Percentiles rank a stretch among this genome's conserved stretches.
Conservation (phyloP, 2,329 filamentous ascomycete species). For the Colletotrichum magnum region DNA sequence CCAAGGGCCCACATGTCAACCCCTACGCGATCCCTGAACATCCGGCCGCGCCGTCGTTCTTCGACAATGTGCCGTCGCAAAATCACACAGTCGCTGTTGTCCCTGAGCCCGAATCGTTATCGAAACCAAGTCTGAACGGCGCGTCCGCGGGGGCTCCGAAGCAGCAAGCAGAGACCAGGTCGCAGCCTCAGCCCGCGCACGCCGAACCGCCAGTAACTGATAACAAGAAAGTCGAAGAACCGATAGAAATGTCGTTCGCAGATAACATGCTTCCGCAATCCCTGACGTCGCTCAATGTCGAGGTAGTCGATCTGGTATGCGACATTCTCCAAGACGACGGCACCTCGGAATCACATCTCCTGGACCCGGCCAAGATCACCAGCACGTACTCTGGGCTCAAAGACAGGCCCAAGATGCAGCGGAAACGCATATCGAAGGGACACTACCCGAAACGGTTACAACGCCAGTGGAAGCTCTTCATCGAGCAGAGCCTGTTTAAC, state of each 20-base stretch:
- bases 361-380: slow-evolving; percentile 51
- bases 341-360: slow-evolving; percentile 64
- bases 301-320: slow-evolving; percentile 72
- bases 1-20: slow-evolving; percentile 47
- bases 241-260: slow-evolving; percentile 44
- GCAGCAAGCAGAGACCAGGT: neutral
- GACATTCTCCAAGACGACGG: slow-evolving; percentile 71
- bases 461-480: slow-evolving; percentile 71
- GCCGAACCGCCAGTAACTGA: neutral
- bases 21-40: slow-evolving; percentile 51
- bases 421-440: slow-evolving; percentile 47
- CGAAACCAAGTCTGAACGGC: slow-evolving; percentile 5
- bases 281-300: slow-evolving; percentile 66
- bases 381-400: slow-evolving; percentile 29
- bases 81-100: slow-evolving; percentile 27
- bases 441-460: slow-evolving; percentile 51
- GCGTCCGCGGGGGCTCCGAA: neutral
- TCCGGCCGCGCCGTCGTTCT: slow-evolving; percentile 54
- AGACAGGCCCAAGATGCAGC: slow-evolving; percentile 47
- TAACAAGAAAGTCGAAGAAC: slow-evolving; percentile 34
- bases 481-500: slow-evolving; percentile 75
- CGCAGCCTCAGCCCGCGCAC: slow-evolving; percentile 1
- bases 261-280: slow-evolving; percentile 68
- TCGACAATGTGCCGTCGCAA: slow-evolving; percentile 53
- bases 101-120: slow-evolving; percentile 33